Evolutionary conservation across 495 filamentous ascomycete species (phyloP), one percentile per base, ranked within the genome.

Genomic region (Trichoderma gamsii): DNA sequence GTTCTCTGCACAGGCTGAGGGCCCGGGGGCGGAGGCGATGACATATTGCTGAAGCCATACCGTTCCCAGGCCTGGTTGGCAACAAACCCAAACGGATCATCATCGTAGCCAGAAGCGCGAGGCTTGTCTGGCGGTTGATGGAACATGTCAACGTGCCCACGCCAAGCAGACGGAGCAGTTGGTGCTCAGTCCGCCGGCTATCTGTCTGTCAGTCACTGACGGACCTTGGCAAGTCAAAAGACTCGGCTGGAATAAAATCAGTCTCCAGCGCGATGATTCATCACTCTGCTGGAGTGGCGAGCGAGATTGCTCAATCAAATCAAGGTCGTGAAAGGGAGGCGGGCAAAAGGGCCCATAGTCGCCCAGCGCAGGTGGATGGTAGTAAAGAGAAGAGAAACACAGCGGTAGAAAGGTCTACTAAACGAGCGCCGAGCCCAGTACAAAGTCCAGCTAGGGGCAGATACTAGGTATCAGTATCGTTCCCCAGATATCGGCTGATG

Each of bases 401-500:
- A 32, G 56, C 25, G 25, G 56, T 16, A 18, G 56, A 29, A 25
- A 61, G 56, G 56, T 25, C 56, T 35, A 61, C 56, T 61, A 32
- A 21, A 61, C 56, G 56, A 61, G 56, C 25, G 12, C 56, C 9
- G 25, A n/a, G 51, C 51, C 18, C 51, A 56, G 51, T 56, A 32
- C 56, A 61, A 32, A 9, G 56, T 12, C 13, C 29, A 25, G 27
- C 56, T 61, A 61, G 56, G 56, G 56, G 56, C 56, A 61, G 63
- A 44, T 65, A 29, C 29, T 29, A n/a, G n/a, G n/a, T n/a, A 46
- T 66, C 65, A 13, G 41, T 66, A 66, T 66, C 65, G 44, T 46
- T 66, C 65, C 65, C 65, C 65, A 66, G 65, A 66, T 46, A 61
- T 66, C 41, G 65, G 65, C 41, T 52, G 65, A 49, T 66, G 44